Percentiles rank a stretch among this genome's conserved stretches.
phyloP scores from a whole-genome alignment of 2,329 filamentous ascomycete genomes.

The Rhynchosporium secalis region DNA sequence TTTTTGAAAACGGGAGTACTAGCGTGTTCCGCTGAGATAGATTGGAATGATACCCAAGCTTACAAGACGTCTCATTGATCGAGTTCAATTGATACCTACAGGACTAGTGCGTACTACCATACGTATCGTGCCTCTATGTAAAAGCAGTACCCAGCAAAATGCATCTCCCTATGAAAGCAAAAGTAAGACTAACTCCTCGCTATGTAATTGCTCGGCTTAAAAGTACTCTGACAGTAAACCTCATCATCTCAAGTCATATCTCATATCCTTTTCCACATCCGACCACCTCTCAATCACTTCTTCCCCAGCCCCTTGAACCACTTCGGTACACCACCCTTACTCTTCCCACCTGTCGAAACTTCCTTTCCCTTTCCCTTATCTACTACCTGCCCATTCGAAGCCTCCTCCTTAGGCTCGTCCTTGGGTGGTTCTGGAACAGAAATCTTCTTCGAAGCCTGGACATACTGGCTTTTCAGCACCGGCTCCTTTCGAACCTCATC shows the following conservation, averaged over 20 bases:
- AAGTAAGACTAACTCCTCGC: slow-evolving; percentile 33
- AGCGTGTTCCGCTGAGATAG: neutral
- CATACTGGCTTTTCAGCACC: slow-evolving; percentile 46
- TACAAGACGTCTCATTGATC: neutral
- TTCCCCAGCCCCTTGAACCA: slow-evolving; percentile 73
- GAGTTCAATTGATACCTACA: neutral
- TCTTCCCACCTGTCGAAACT: slow-evolving; percentile 39
- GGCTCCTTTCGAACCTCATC: slow-evolving; percentile 51
- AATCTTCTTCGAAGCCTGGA: slow-evolving; percentile 64
- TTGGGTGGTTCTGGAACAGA: slow-evolving; percentile 59
- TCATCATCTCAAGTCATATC: slow-evolving; percentile 10
- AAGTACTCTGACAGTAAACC: neutral
- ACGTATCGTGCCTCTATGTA: neutral
- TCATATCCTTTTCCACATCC: neutral
- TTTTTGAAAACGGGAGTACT: neutral
- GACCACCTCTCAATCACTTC: slow-evolving; percentile 52
- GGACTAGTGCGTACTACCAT: neutral
- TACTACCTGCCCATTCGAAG: slow-evolving; percentile 31
- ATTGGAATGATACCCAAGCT: too few relatives aligned
- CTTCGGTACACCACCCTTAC: slow-evolving; percentile 55
- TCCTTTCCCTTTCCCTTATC: slow-evolving; percentile 38
- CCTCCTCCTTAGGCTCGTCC: slow-evolving; percentile 44
- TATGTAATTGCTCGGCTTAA: slow-evolving; percentile 25
- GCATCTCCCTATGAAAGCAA: neutral
- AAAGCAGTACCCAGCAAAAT: neutral